phyloP scores from a whole-genome alignment of 495 filamentous ascomycete genomes.

The Venustampulla echinocandica region DNA sequence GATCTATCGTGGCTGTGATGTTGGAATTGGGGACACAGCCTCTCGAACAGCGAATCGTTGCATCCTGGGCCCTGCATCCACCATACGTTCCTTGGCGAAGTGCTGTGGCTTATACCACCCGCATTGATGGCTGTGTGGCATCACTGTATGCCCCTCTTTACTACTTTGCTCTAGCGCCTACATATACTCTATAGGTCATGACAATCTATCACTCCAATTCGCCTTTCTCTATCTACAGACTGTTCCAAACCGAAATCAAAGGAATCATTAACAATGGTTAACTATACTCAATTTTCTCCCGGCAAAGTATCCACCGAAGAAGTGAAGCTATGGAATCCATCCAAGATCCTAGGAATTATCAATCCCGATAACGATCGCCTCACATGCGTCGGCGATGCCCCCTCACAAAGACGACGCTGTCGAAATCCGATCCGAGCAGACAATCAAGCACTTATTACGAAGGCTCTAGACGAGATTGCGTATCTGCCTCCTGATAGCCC shows the following conservation, averaged over 20 bases:
- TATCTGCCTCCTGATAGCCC: slow-evolving; percentile 8
- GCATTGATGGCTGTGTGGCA: slow-evolving; percentile 3
- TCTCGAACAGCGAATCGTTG: background rate
- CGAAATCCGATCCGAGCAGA: slow-evolving; percentile 7
- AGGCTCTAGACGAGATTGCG: slow-evolving; percentile 8
- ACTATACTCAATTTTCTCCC: slow-evolving; percentile 5
- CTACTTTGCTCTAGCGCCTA: background rate
- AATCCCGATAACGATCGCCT: slow-evolving; percentile 6
- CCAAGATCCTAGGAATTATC: slow-evolving; percentile 9
- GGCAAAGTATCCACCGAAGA: background rate
- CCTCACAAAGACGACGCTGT: slow-evolving; percentile 13
- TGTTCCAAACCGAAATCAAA: slow-evolving; percentile 5
- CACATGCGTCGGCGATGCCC: slow-evolving; percentile 15
- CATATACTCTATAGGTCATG: background rate
- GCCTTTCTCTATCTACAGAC: slow-evolving; percentile 4
- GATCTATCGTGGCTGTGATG: slow-evolving; percentile 10
- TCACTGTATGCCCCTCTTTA: background rate
- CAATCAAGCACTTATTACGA: slow-evolving; percentile 8
- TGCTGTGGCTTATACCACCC: slow-evolving; percentile 7
- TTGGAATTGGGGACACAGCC: background rate
- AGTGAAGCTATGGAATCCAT: slow-evolving; percentile 15
- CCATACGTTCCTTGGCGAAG: background rate
- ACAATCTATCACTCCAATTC: background rate
- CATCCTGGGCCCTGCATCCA: slow-evolving; percentile 4
- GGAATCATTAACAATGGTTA: slow-evolving; percentile 5